These are phyloP conservation scores for Rhodotorula diobovata DNA, from an alignment of 768 basidiomycete species.

Conservation along the genomic window DNA sequence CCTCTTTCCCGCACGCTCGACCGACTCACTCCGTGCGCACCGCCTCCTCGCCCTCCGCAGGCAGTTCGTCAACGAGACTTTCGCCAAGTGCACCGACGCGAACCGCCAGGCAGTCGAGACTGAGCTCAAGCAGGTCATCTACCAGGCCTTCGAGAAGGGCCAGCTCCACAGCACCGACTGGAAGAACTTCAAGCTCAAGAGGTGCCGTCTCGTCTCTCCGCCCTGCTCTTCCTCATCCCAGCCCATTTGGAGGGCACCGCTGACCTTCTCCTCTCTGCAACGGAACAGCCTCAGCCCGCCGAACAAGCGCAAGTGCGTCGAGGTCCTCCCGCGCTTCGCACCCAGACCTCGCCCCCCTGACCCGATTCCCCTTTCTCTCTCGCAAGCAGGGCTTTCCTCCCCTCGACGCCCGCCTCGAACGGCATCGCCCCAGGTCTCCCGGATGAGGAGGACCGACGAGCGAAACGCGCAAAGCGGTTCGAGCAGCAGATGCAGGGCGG, in stretches of 20 bases:
- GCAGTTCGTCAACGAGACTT: conserved; percentile 89
- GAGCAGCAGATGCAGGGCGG: conserved; percentile 50
- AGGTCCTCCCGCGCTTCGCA: not conserved
- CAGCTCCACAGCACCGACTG: conserved; percentile 92
- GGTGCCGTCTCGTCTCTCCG: conserved; percentile 52
- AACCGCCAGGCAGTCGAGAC: conserved; percentile 84
- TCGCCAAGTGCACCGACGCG: conserved; percentile 81
- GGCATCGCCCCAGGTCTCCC: conserved; percentile 32
- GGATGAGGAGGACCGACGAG: conserved; percentile 48
- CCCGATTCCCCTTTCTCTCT: not conserved
- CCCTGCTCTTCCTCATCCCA: too few relatives aligned
- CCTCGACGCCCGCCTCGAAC: conserved; percentile 40
- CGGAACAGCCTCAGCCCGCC: conserved; percentile 12
- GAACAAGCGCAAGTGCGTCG: conserved; percentile 42
- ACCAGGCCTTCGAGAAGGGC: conserved; percentile 78
- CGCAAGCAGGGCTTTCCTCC: conserved; percentile 24
- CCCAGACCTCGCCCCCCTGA: not conserved
- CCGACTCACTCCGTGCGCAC: too few relatives aligned
- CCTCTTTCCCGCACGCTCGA: not conserved
- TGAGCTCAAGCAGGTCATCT: conserved; percentile 94
- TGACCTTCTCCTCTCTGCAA: not conserved
- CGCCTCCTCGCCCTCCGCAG: conserved; percentile 51
- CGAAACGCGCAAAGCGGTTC: conserved; percentile 73
- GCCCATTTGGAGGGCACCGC: too few relatives aligned
- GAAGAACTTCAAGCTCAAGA: conserved; percentile 77